Conservation (phyloP, 257 asterid genomes). For the Avicennia marina region DNA sequence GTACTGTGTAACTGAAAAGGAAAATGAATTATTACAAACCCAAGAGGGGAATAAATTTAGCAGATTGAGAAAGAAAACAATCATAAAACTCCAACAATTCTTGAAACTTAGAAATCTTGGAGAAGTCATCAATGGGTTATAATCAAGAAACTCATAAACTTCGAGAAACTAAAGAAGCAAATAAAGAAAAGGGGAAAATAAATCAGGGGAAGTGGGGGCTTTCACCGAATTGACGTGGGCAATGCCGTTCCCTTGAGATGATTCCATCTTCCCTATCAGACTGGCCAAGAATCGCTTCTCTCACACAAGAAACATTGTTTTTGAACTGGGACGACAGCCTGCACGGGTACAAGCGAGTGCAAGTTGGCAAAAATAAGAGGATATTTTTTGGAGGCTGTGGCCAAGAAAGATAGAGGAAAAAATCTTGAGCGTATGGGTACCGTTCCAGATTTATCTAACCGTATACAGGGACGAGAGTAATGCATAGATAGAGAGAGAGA, state of each 20-base stretch:
- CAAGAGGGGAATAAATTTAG: no score
- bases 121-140: not conserved
- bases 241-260: slow-evolving; percentile 27
- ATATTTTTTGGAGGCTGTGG: slow-evolving; percentile 35
- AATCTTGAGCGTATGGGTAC: slow-evolving; percentile 8
- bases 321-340: slow-evolving; percentile 9
- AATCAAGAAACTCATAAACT: not conserved
- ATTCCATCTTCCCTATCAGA: slow-evolving; percentile 21
- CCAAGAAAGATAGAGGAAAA: slow-evolving; percentile 23
- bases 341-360: slow-evolving; percentile 28
- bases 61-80: no score
- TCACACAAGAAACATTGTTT: not conserved
- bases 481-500: slow-evolving; percentile 16
- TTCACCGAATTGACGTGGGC: slow-evolving; percentile 32
- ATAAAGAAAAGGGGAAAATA: not conserved
- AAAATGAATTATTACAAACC: no score
- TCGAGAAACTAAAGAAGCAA: not conserved
- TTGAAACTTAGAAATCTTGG: not conserved
- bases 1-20: no score
- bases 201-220: not conserved
- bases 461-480: slow-evolving; percentile 6
- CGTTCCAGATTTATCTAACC: slow-evolving; percentile 22
- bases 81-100: no score
- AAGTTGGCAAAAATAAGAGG: slow-evolving; percentile 19
- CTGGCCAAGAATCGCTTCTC: not conserved